phyloP scores from a whole-genome alignment of 2,329 filamentous ascomycete species.

The Exophiala mesophila region DNA sequence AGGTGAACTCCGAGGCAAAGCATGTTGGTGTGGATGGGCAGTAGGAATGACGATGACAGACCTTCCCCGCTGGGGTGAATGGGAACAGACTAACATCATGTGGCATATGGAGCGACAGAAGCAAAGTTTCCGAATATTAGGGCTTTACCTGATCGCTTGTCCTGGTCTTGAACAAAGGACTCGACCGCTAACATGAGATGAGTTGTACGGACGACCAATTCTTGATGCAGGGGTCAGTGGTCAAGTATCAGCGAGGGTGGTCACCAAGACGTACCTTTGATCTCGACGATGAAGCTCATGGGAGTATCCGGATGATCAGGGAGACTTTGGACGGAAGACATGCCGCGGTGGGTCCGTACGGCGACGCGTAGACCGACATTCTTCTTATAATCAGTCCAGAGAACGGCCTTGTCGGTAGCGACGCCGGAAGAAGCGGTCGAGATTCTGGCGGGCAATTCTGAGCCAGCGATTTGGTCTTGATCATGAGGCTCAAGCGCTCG shows the following conservation, averaged over 20 bases:
- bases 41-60: no score
- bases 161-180: constrained; percentile 56
- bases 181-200: constrained; percentile 63
- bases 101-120: constrained; percentile 22
- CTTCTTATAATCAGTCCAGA: constrained; percentile 64
- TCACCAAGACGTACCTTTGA: constrained; percentile 63
- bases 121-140: constrained; percentile 42
- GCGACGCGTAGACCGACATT: constrained; percentile 65
- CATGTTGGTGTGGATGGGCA: no score
- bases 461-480: constrained; percentile 28
- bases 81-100: constrained; percentile 3
- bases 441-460: constrained; percentile 11
- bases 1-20: neutral
- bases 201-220: constrained; percentile 62
- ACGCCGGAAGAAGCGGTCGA: constrained; percentile 15
- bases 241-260: no score
- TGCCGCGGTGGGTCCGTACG: constrained; percentile 51
- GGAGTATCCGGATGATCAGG: constrained; percentile 54
- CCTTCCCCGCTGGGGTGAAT: no score
- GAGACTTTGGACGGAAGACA: constrained; percentile 8
- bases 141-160: constrained; percentile 59
- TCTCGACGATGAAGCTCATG: constrained; percentile 65
- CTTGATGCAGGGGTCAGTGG: constrained; percentile 38
- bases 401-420: constrained; percentile 41
- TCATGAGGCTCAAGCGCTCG: constrained; percentile 28